phyloP scores from a whole-genome alignment of 2,329 filamentous ascomycete genomes.

The Sarocladium brachiariae region DNA sequence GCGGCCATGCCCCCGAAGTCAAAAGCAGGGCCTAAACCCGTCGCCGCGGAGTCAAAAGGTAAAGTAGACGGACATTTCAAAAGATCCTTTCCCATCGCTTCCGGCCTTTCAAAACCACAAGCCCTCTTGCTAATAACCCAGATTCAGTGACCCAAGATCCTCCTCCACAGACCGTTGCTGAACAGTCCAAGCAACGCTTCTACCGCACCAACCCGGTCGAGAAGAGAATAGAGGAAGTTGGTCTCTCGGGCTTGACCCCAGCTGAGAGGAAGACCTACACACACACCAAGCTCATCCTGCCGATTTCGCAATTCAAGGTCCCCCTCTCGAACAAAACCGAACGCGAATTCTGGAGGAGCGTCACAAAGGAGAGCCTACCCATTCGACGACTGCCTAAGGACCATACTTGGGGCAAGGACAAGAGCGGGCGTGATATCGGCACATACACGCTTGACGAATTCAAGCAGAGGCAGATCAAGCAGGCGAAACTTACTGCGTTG shows the following conservation, averaged over 20 bases:
- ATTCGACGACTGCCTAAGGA: constrained; percentile 34
- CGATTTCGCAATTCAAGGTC: constrained; percentile 29
- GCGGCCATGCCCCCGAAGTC: constrained; percentile 30
- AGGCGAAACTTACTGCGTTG: constrained; percentile 35
- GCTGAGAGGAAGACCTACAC: constrained; percentile 43
- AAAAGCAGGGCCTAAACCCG: constrained; percentile 28
- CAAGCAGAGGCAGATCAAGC: constrained; percentile 33
- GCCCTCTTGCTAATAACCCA: constrained; percentile 8
- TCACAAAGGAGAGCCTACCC: constrained; percentile 45
- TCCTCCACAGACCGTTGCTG: constrained; percentile 38
- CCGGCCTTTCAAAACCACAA: not conserved
- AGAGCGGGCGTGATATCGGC: constrained; percentile 40
- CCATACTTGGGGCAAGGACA: constrained; percentile 45
- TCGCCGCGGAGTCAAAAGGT: constrained; percentile 19
- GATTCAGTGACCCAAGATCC: constrained; percentile 23
- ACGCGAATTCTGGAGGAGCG: constrained; percentile 51
- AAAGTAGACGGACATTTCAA: not conserved
- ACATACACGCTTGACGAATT: constrained; percentile 41
- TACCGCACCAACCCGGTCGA: constrained; percentile 44
- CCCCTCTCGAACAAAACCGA: constrained; percentile 39
- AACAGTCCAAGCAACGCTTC: constrained; percentile 40
- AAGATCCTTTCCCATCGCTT: not conserved
- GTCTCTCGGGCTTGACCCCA: constrained; percentile 37
- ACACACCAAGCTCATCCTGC: constrained; percentile 38
- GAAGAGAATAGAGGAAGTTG: constrained; percentile 35